Percentiles rank a stretch among this genome's conserved stretches.
Conservation (phyloP, 257 asterid species). For the Orobanche coerulescens region DNA sequence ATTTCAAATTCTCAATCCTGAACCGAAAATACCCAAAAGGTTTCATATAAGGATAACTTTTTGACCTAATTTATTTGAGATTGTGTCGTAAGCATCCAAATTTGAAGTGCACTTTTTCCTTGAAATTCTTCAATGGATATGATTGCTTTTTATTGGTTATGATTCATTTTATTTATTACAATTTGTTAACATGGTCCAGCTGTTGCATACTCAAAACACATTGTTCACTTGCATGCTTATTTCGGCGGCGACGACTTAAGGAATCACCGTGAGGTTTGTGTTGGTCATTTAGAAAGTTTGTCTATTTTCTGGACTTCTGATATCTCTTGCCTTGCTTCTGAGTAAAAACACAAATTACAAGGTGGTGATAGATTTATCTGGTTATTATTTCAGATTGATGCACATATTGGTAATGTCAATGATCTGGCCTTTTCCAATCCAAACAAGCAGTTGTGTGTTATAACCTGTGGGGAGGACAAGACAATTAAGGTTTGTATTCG, state of each 20-base stretch:
- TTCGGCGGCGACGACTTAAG: constrained; percentile 37
- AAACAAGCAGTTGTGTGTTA: constrained; percentile 35
- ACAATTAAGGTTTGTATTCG: constrained; percentile 42
- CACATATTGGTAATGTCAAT: constrained; percentile 50
- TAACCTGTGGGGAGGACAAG: constrained; percentile 78
- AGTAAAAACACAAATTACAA: not conserved
- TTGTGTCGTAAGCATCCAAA: not conserved
- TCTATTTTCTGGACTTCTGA: not conserved
- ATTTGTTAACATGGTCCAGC: constrained; percentile 31
- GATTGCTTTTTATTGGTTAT: not conserved
- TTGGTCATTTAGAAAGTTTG: constrained; percentile 10
- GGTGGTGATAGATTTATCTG: not conserved
- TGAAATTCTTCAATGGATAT: not conserved
- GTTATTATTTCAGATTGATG: constrained; percentile 48
- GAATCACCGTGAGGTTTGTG: constrained; percentile 54
- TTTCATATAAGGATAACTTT: not conserved
- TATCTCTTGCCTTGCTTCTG: not conserved
- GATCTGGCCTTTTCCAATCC: constrained; percentile 60
- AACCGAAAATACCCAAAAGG: not conserved
- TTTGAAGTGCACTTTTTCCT: constrained; percentile 1
- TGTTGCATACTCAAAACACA: constrained; percentile 74
- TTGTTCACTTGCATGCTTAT: constrained; percentile 51
- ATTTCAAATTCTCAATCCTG: too few relatives aligned
- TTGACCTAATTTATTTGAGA: not conserved
- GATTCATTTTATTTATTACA: not conserved